Base-by-base conservation (phyloP, 257 asterid genomes). In the Striga asiatica region DNA sequence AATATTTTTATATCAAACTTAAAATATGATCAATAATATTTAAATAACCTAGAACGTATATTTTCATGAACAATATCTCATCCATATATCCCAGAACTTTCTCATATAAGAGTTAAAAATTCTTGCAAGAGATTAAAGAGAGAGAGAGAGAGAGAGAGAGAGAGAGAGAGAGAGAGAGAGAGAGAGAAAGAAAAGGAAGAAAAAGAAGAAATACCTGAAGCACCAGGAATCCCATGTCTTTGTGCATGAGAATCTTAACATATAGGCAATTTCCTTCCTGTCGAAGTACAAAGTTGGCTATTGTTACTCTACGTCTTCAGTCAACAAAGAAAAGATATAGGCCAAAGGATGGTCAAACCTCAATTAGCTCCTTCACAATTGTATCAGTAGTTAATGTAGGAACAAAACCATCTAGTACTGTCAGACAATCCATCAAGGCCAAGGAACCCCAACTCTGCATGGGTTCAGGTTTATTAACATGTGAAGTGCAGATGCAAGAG, bases 401-500 rank as follows among this genome's bases (percentile, higher is more conserved):
- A 74, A 74, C 66, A 65, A 91, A 82, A 50, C 95, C 95, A 74
- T 87, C 95, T 53, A 91, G 61, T 52, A 79, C 58, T 57, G 74
- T 65, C 67, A 91, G 77, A 63, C 93, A 78, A 71, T 87, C 88
- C 17, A 74, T 69, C 73, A 91, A 66, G 53, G 89, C 93, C 68
- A 76, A 66, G 49, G 77, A 65, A 60, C 89, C 81, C 94, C 93
- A 91, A 71, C 95, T 84, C 70, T 87, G 96, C 37, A 80, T 48
- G 18, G 93, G 84, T 64, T 91, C 98, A 65, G 84, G 71, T 75
- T 81, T 84, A 68, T 69, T 70, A 60, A 54, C 71, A 57, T 54
- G 62, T 60, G 83, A 76, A 70, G 66, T 60, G 58, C 51, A 66
- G 67, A 84, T 76, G 77, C 98, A 84, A 54, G 88, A 75, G 52